These are phyloP conservation scores for Tubosaeta brunneosetosa DNA, from an alignment of 768 basidiomycete species.

Conservation along the genomic window DNA sequence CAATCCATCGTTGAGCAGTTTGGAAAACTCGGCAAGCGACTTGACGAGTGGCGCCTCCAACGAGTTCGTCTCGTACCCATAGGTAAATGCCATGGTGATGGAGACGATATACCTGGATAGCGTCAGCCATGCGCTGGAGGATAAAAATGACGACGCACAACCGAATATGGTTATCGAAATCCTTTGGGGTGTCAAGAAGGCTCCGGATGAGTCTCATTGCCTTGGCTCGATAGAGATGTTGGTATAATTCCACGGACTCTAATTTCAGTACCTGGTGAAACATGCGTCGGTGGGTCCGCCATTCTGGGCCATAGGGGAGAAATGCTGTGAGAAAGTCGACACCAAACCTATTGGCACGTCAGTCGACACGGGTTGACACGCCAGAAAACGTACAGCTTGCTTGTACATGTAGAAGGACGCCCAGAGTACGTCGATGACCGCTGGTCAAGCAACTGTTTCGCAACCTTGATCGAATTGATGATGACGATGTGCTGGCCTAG, in stretches of 20 bases:
- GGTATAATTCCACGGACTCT: constrained; percentile 18
- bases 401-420: constrained; percentile 19
- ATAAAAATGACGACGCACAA: constrained; percentile 11
- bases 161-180: constrained; percentile 24
- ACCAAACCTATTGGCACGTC: constrained; percentile 20
- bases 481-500: constrained; percentile 24
- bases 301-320: constrained; percentile 25
- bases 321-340: constrained; percentile 29
- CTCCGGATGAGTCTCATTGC: constrained; percentile 13
- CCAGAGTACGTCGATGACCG: constrained; percentile 28
- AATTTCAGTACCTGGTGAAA: constrained; percentile 26
- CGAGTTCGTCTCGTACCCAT: constrained; percentile 26
- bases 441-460: constrained; percentile 27
- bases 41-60: constrained; percentile 25
- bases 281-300: constrained; percentile 26
- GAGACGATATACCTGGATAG: constrained; percentile 26
- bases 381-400: constrained; percentile 18
- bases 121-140: not conserved
- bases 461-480: constrained; percentile 24
- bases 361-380: not conserved
- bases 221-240: constrained; percentile 21
- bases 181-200: constrained; percentile 20
- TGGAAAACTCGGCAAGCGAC: constrained; percentile 21
- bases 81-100: constrained; percentile 29
- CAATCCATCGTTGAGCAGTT: constrained; percentile 20